A percentile compares a stretch with the other conserved stretches of the same genome.
These are phyloP conservation scores for Hansenula sp. DNA, from an alignment of 1,139 yeast genomes.

Conservation along the genomic window DNA sequence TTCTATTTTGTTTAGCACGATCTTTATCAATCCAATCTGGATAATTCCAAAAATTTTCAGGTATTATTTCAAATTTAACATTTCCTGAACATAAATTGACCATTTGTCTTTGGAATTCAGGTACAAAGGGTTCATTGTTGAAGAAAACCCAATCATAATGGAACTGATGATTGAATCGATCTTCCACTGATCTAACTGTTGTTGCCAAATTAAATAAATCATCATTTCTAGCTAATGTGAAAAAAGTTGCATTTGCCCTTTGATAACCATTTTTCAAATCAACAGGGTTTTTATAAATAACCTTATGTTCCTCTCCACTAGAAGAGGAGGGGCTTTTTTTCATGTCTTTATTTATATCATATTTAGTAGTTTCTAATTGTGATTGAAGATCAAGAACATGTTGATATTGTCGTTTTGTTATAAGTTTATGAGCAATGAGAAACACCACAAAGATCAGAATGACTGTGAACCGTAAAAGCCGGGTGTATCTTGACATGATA, in stretches of 20 bases:
- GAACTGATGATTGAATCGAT: slow-evolving; percentile 62
- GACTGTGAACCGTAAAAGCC: slow-evolving; percentile 16
- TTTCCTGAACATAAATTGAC: slow-evolving; percentile 51
- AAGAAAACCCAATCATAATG: slow-evolving; percentile 81
- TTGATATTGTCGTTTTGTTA: slow-evolving; percentile 16
- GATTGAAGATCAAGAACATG: slow-evolving; percentile 15
- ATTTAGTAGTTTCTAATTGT: slow-evolving; percentile 11
- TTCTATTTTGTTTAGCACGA: slow-evolving; percentile 38
- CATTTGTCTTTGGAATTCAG: slow-evolving; percentile 51
- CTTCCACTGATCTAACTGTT: slow-evolving; percentile 59
- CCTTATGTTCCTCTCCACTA: slow-evolving; percentile 1
- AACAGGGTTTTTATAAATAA: slow-evolving; percentile 4
- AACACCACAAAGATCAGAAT: slow-evolving; percentile 13
- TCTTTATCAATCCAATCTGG: slow-evolving; percentile 67
- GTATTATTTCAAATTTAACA: slow-evolving; percentile 60
- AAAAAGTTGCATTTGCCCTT: slow-evolving; percentile 52
- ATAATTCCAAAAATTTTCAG: slow-evolving; percentile 66
- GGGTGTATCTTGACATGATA: slow-evolving; percentile 1
- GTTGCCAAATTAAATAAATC: slow-evolving; percentile 46
- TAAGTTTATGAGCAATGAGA: slow-evolving; percentile 14
- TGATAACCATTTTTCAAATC: slow-evolving; percentile 1
- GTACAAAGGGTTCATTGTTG: slow-evolving; percentile 58
- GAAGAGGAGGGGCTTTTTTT: not conserved
- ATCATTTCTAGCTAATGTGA: slow-evolving; percentile 61
- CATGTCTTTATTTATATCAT: slow-evolving; percentile 12